Base-by-base conservation (phyloP, 768 basidiomycete genomes). In the Russula brevipes region DNA sequence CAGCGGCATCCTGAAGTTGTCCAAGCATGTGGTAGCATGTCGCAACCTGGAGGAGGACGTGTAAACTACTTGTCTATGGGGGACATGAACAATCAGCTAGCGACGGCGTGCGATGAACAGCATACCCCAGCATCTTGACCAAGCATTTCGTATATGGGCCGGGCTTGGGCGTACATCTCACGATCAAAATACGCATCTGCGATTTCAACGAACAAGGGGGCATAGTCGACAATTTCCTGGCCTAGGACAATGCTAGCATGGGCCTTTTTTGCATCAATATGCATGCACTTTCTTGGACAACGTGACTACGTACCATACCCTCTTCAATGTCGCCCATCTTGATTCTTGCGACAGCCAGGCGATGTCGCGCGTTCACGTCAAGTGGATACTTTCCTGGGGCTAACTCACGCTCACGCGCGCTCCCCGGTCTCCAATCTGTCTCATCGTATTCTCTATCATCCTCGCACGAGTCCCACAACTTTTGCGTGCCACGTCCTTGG, bases 381-480 rank as follows among this genome's bases (percentile, higher is more conserved):
- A 93, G 74, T 9, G 77, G 78, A 71, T 82, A 85, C 56, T 78
- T 79, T 31, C 86, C 88, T 2, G 82, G 79, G 50, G 79, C 80
- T 6, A 85, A 72, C 42, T 81, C 80, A 2, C 80, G 81, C 30
- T 72, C 74, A 66, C 8, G 66, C 49, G 31, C 74, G 58, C 30
- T 64, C 50, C 58, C 24, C 57, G 67, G 69, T 67, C 73, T 62
- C 71, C 75, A 72, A 50, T 75, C 73, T 59, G 72, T 64, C 19
- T 80, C 69, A 70, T 94, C 91, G 70, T 83, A 99, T 74, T 99
- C 96, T 54, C 94, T 79, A 71, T 99, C 96, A 71, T 99, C 95
- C 36, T 82, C 82, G 58, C 85, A 82, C 24, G 80, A 72, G 66
- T 94, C 90, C 94, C 94, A 98, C 61, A 87, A 85, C 58, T 77